phyloP scores from a whole-genome alignment of 306 rosid species.

The Glycine soja region DNA sequence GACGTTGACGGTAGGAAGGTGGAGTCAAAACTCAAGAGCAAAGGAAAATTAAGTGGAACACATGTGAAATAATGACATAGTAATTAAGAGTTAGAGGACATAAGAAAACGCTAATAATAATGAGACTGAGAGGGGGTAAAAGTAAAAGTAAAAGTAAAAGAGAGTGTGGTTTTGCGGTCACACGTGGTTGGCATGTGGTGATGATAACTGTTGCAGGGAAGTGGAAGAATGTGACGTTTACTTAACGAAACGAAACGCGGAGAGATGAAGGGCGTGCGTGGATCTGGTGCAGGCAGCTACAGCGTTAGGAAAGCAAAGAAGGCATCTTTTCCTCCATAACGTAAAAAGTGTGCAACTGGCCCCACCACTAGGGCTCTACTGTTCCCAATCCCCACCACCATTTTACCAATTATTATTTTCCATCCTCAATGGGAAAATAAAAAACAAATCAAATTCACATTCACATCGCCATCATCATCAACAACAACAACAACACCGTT shows the following conservation, averaged over 20 bases:
- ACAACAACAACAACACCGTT: slow-evolving; percentile 29
- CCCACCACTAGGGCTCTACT: slow-evolving; percentile 58
- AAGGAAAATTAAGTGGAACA: background rate
- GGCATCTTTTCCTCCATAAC: slow-evolving; percentile 41
- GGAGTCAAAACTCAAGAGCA: slow-evolving; percentile 4
- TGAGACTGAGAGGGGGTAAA: too few relatives aligned
- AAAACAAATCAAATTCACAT: background rate
- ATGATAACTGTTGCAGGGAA: slow-evolving; percentile 18
- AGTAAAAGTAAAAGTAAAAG: background rate
- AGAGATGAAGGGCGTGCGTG: slow-evolving; percentile 37
- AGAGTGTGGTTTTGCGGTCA: slow-evolving; percentile 22
- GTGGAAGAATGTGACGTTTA: slow-evolving; percentile 49
- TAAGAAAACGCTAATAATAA: too few relatives aligned
- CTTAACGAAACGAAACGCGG: slow-evolving; percentile 29
- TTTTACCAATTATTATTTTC: background rate
- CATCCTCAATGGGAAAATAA: slow-evolving; percentile 8
- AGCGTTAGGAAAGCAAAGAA: slow-evolving; percentile 29
- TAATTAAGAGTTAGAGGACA: background rate
- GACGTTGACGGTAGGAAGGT: slow-evolving; percentile 6
- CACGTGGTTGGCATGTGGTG: slow-evolving; percentile 50
- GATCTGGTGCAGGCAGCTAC: slow-evolving; percentile 6
- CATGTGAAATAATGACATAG: slow-evolving; percentile 22
- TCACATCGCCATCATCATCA: slow-evolving; percentile 41
- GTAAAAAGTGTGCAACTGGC: slow-evolving; percentile 43
- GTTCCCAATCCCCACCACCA: slow-evolving; percentile 50